Percentiles rank a stretch among this genome's conserved stretches.
Conservation (phyloP, 768 basidiomycete species). For the Podaxis sp. region DNA sequence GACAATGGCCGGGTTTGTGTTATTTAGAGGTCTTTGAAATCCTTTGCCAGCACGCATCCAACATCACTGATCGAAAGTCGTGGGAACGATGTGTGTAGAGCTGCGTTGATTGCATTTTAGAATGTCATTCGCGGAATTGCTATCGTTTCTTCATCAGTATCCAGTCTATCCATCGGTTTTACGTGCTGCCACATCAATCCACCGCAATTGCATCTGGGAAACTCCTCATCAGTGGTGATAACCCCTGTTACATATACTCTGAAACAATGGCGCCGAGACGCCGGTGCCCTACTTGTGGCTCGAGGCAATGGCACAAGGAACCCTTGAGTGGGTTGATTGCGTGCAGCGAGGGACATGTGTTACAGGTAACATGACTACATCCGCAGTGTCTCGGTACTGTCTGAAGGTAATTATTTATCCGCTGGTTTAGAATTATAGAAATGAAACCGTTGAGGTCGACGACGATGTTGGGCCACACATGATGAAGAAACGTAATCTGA, state of each 20-base stretch:
- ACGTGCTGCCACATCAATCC: background rate
- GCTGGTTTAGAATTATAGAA: slow-evolving; percentile 69
- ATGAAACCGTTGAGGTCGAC: slow-evolving; percentile 67
- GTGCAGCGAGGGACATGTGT: slow-evolving; percentile 89
- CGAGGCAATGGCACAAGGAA: slow-evolving; percentile 86
- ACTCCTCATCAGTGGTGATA: no score
- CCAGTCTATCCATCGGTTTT: background rate
- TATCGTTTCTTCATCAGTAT: background rate
- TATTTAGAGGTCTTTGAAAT: background rate
- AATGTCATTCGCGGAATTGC: background rate
- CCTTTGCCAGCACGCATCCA: background rate
- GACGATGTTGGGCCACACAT: slow-evolving; percentile 61
- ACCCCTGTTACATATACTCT: background rate
- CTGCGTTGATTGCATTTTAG: background rate
- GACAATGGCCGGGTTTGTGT: background rate
- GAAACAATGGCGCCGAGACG: slow-evolving; percentile 54
- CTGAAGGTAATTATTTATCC: background rate
- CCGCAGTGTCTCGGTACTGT: background rate
- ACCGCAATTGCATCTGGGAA: no score
- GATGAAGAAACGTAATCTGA: slow-evolving; percentile 65
- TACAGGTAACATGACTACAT: slow-evolving; percentile 55
- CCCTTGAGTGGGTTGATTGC: slow-evolving; percentile 75
- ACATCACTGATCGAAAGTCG: slow-evolving; percentile 9
- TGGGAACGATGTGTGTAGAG: slow-evolving; percentile 7
- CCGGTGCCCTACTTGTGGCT: slow-evolving; percentile 78